phyloP scores from a whole-genome alignment of 306 rosid species.

The Dryas octopetala region DNA sequence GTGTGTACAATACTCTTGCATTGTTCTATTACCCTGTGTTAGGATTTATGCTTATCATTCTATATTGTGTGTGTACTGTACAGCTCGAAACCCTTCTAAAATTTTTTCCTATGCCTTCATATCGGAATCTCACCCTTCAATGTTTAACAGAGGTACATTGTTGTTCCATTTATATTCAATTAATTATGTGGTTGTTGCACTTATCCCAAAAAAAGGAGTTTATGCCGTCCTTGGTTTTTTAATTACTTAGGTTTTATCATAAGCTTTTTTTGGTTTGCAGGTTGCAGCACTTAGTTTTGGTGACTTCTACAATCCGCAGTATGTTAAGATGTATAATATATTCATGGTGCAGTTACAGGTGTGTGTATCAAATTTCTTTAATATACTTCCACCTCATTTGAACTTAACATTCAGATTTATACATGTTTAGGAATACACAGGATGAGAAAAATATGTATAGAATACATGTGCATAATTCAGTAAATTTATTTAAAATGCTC shows the following conservation, averaged over 20 bases:
- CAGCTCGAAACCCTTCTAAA: constrained; percentile 95
- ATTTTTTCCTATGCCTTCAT: constrained; percentile 78
- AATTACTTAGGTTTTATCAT: constrained; percentile 5
- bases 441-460: neutral
- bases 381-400: neutral
- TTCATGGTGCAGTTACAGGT: constrained; percentile 96
- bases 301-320: constrained; percentile 70
- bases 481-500: neutral
- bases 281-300: constrained; percentile 90
- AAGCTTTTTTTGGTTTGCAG: constrained; percentile 40
- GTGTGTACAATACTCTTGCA: constrained; percentile 44
- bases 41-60: constrained; percentile 3
- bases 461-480: neutral
- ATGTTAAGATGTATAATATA: constrained; percentile 81
- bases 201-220: neutral
- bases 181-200: neutral
- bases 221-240: neutral
- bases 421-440: neutral
- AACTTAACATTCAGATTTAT: neutral
- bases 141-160: constrained; percentile 81
- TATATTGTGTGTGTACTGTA: constrained; percentile 23
- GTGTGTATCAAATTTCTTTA: constrained; percentile 17
- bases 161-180: constrained; percentile 1
- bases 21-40: neutral
- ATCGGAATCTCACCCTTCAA: constrained; percentile 88